These are phyloP conservation scores for Pythium insidiosum DNA, from an alignment of 352 stramenopile species.

Conservation along the genomic window DNA sequence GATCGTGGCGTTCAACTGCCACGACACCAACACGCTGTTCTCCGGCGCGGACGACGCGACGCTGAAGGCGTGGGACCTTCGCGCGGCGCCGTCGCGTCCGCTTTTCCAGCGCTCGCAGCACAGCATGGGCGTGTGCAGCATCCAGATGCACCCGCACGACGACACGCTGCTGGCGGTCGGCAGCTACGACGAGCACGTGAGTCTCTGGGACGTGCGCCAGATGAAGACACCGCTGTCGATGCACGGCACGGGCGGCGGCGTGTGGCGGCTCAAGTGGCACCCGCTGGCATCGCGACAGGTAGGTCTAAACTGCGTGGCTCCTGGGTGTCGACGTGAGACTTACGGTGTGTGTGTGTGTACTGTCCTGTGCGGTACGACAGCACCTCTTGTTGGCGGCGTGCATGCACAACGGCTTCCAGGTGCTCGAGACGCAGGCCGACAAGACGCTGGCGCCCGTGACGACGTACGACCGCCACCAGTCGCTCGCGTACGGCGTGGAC, in stretches of 20 bases:
- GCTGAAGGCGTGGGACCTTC: slow-evolving; percentile 78
- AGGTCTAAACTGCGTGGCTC: too few relatives aligned
- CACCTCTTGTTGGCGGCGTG: slow-evolving; percentile 67
- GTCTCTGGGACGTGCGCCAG: slow-evolving; percentile 64
- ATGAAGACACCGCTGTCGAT: slow-evolving; percentile 43
- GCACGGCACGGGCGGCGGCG: slow-evolving; percentile 48
- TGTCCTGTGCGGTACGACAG: slow-evolving; percentile 14
- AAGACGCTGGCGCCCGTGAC: slow-evolving; percentile 12
- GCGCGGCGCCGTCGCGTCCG: slow-evolving; percentile 14
- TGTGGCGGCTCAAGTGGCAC: slow-evolving; percentile 85
- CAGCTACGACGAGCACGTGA: slow-evolving; percentile 80
- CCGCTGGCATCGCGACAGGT: slow-evolving; percentile 37
- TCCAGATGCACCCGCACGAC: slow-evolving; percentile 73
- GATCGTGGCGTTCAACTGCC: slow-evolving; percentile 77
- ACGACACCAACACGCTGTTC: slow-evolving; percentile 69
- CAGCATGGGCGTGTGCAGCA: slow-evolving; percentile 80
- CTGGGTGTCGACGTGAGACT: not conserved
- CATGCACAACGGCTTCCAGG: slow-evolving; percentile 85
- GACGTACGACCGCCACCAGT: slow-evolving; percentile 55
- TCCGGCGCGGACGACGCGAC: slow-evolving; percentile 71
- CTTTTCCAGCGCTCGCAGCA: slow-evolving; percentile 61
- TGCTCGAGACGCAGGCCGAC: slow-evolving; percentile 23
- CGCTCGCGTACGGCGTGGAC: slow-evolving; percentile 80
- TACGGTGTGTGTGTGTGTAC: not conserved
- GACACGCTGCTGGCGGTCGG: slow-evolving; percentile 59